Conservation (phyloP, 768 basidiomycete species). For the Serendipita sp. region DNA sequence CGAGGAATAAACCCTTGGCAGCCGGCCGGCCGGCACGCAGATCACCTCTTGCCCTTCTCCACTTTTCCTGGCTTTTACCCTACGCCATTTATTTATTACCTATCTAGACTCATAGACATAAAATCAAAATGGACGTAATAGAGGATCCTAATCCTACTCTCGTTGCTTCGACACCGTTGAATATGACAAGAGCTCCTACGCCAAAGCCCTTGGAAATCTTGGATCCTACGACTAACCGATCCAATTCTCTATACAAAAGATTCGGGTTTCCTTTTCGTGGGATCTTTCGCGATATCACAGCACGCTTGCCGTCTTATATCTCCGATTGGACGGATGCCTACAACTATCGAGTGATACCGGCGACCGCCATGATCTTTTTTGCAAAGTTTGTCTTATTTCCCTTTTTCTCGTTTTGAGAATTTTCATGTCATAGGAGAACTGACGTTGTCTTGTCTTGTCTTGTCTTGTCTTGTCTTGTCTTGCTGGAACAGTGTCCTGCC, state of each 20-base stretch:
- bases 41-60: not conserved
- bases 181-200: not conserved
- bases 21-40: too few relatives aligned
- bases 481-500: conserved; percentile 48
- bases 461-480: not conserved
- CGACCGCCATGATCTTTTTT: conserved; percentile 73
- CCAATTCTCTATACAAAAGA: not conserved
- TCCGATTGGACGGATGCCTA: conserved; percentile 86
- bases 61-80: not conserved
- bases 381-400: conserved; percentile 40
- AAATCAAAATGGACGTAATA: not conserved
- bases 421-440: conserved; percentile 18
- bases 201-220: not conserved
- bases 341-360: conserved; percentile 81
- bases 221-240: not conserved
- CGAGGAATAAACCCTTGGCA: too few relatives aligned
- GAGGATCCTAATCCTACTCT: not conserved
- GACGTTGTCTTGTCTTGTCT: too few relatives aligned
- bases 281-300: conserved; percentile 50
- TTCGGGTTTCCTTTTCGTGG: conserved; percentile 25
- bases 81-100: not conserved
- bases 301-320: conserved; percentile 62
- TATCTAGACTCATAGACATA: not conserved
- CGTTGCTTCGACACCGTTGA: not conserved
- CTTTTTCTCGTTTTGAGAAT: not conserved